A percentile compares a stretch with the other conserved stretches of the same genome.
These are phyloP conservation scores for Blastobotrys muscicola DNA, from an alignment of 805 yeast species.

Conservation along the genomic window DNA sequence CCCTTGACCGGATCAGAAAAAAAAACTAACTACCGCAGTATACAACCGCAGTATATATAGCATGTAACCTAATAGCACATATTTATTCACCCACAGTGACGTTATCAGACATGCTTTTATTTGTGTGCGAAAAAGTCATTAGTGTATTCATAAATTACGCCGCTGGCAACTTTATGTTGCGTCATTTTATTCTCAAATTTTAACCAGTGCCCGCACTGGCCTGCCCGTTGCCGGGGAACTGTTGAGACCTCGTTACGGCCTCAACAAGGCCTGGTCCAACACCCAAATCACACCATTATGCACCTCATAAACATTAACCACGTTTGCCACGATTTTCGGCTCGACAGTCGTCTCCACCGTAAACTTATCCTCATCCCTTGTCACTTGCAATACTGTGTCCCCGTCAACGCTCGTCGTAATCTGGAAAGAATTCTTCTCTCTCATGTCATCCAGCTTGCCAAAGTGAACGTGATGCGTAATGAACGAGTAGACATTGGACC, in stretches of 20 bases:
- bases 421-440: constrained; percentile 7
- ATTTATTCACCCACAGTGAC: neutral
- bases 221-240: too few relatives aligned
- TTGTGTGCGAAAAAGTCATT: neutral
- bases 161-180: neutral
- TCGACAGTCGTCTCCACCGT: constrained; percentile 1
- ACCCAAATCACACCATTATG: constrained; percentile 26
- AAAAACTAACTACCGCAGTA: neutral
- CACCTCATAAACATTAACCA: constrained; percentile 13
- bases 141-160: too few relatives aligned
- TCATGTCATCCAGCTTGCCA: constrained; percentile 7
- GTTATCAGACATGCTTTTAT: neutral
- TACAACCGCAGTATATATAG: constrained; percentile 2
- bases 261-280: constrained; percentile 14
- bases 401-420: constrained; percentile 9
- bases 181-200: neutral
- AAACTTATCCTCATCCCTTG: constrained; percentile 4
- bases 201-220: too few relatives aligned
- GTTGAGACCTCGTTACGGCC: too few relatives aligned
- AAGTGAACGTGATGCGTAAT: constrained; percentile 53
- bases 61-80: neutral
- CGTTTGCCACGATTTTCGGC: constrained; percentile 12
- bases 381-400: constrained; percentile 5
- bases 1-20: too few relatives aligned
- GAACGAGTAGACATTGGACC: constrained; percentile 46